Base-by-base conservation (phyloP, 2,329 filamentous ascomycete genomes). In the Byssochlamys sp. region DNA sequence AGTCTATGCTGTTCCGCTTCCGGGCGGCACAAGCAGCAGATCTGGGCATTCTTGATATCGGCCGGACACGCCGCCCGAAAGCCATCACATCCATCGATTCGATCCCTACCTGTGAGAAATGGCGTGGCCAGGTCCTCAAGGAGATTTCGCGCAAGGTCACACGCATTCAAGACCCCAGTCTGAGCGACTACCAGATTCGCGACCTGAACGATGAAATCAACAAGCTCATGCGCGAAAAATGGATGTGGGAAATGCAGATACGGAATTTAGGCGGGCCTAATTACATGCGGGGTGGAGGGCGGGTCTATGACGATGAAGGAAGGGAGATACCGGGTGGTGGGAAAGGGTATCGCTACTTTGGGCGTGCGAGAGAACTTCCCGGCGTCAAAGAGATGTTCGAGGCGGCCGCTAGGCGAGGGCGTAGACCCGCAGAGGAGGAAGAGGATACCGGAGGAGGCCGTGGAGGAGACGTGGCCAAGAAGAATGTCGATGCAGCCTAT, bases 1-100 rank as follows among this genome's bases (percentile, higher is more conserved):
- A 99, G 80, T 96, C 91, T 53, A 99, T 99, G 92, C 92, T 99
- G 75, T 99, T 96, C 80, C 92, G 94, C 81, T 99, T 99, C 81
- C 90, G 94, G 74, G 94, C 95, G 70, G 89, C 92, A 67, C 94
- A 97, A 83, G 92, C 92, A 64, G 90, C 91, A 63, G 91, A 96
- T 77, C 83, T 96, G 53, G 92, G 92, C 70, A 96, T 97, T 74
- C 89, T 99, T 76, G 92, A 97, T 79, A 88, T 88, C 28, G 89
- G 90, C 59, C 89, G 91, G 61, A 88, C 90, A 7, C 89, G 91
- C 10, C 90, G 94, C 2, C 94, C 94, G 55, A 95, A 92, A 75
- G 83, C 87, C 62, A 96, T 97, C 73, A 95, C 90, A 52, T 85
- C 90, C 66, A 86, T 96, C 65, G 86, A 87, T 62, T 83, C 85